A percentile compares a stretch with the other conserved stretches of the same genome.
Evolutionary conservation across 2,329 filamentous ascomycete genomes (phyloP).

Genomic region (Pezicula rhizophila): DNA sequence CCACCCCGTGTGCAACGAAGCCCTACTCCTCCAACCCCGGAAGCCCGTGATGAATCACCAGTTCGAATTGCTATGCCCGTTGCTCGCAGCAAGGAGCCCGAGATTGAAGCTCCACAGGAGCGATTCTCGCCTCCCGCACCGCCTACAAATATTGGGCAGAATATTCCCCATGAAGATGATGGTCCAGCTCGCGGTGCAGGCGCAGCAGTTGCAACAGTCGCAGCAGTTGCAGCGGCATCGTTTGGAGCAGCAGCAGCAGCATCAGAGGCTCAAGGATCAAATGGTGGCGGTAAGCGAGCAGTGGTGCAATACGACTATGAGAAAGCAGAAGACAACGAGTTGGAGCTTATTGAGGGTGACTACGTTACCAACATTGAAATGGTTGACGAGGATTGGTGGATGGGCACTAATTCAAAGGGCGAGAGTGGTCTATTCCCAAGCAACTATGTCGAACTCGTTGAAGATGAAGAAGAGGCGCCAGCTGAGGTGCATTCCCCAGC

Average conservation of each 20-base stretch:
- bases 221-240: conserved; percentile 44
- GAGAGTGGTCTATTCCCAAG: conserved; percentile 90
- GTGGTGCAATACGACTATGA: conserved; percentile 92
- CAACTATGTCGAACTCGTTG: conserved; percentile 89
- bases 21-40: conserved; percentile 37
- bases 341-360: conserved; percentile 85
- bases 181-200: conserved; percentile 55
- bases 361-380: conserved; percentile 88
- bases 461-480: conserved; percentile 44
- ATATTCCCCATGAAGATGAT: conserved; percentile 58
- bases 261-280: conserved; percentile 37
- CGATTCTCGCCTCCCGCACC: conserved; percentile 49
- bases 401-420: conserved; percentile 80
- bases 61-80: conserved; percentile 85
- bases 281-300: conserved; percentile 62
- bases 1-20: conserved; percentile 31
- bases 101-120: conserved; percentile 45
- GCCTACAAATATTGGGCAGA: conserved; percentile 57
- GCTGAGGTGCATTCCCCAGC: conserved; percentile 31
- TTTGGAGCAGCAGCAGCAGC: conserved; percentile 33
- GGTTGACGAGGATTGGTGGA: conserved; percentile 99
- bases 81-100: conserved; percentile 50
- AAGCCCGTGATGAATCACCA: conserved; percentile 59
- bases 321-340: conserved; percentile 94
- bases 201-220: conserved; percentile 49